Evolutionary conservation across 306 rosid species (phyloP).

Genomic region (Argentina anserina): DNA sequence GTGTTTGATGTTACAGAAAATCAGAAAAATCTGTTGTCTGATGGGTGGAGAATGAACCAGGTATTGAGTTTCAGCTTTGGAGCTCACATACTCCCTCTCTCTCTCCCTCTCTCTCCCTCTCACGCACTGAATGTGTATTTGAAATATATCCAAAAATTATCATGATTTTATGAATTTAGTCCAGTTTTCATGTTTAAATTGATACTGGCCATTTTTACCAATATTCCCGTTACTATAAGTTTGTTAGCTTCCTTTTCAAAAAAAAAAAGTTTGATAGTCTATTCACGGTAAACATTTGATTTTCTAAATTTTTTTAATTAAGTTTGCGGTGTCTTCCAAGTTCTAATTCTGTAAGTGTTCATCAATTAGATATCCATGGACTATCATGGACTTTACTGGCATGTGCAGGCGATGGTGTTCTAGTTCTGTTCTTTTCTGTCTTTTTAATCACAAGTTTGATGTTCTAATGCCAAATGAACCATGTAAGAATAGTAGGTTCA

Average conservation of each 20-base stretch:
- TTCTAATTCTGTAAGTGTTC: background rate
- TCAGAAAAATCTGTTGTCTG: conserved; percentile 86
- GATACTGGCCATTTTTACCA: background rate
- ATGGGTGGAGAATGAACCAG: conserved; percentile 90
- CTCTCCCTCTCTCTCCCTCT: too few relatives aligned
- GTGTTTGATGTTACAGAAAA: conserved; percentile 48
- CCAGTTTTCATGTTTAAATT: background rate
- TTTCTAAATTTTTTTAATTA: too few relatives aligned
- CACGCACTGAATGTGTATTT: background rate
- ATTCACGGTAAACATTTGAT: background rate
- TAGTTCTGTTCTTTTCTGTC: background rate
- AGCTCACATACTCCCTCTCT: too few relatives aligned
- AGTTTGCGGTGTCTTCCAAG: background rate
- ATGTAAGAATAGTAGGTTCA: background rate
- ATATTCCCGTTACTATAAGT: background rate
- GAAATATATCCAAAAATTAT: background rate
- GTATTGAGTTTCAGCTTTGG: conserved; percentile 32
- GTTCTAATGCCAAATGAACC: background rate
- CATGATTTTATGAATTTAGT: background rate
- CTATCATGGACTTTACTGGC: background rate
- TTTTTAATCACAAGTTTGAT: background rate
- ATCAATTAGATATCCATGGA: background rate
- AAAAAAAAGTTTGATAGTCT: too few relatives aligned
- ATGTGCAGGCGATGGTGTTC: background rate
- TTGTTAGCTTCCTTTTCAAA: background rate